phyloP scores from a whole-genome alignment of 495 filamentous ascomycete genomes.

The Penicillium crystallinum region DNA sequence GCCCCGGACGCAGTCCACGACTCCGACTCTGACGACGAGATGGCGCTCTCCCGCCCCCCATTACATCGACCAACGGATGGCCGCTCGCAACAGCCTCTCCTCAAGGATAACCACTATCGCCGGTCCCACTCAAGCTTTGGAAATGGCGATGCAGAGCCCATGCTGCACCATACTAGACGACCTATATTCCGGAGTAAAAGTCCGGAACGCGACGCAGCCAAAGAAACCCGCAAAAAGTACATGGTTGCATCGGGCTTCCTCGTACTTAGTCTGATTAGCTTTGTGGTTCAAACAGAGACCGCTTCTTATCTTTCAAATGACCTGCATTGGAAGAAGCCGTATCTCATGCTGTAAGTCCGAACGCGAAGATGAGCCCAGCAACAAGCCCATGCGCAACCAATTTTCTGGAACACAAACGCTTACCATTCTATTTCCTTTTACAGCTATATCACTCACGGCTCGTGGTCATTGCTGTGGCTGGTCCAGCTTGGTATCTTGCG shows the following conservation, averaged over 20 bases:
- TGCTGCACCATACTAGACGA: conserved; percentile 43
- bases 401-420: conserved; percentile 11
- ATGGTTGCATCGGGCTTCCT: conserved; percentile 81
- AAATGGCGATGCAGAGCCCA: conserved; percentile 36
- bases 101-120: conserved; percentile 50
- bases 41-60: conserved; percentile 40
- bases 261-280: conserved; percentile 70
- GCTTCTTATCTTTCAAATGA: conserved; percentile 89
- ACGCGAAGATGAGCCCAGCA: conserved; percentile 1
- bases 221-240: conserved; percentile 72
- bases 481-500: conserved; percentile 75
- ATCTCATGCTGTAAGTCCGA: conserved; percentile 84
- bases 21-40: conserved; percentile 40
- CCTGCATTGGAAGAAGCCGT: conserved; percentile 88
- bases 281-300: conserved; percentile 88
- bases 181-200: conserved; percentile 59
- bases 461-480: conserved; percentile 86
- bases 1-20: conserved; percentile 20
- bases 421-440: conserved; percentile 4
- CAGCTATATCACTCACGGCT: conserved; percentile 88
- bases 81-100: conserved; percentile 50
- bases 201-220: conserved; percentile 51
- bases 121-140: conserved; percentile 40
- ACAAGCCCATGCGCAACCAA: not conserved
- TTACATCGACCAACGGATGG: conserved; percentile 47